Evolutionary conservation across 768 basidiomycete species (phyloP).

Genomic region (Leccinum uliginosum): DNA sequence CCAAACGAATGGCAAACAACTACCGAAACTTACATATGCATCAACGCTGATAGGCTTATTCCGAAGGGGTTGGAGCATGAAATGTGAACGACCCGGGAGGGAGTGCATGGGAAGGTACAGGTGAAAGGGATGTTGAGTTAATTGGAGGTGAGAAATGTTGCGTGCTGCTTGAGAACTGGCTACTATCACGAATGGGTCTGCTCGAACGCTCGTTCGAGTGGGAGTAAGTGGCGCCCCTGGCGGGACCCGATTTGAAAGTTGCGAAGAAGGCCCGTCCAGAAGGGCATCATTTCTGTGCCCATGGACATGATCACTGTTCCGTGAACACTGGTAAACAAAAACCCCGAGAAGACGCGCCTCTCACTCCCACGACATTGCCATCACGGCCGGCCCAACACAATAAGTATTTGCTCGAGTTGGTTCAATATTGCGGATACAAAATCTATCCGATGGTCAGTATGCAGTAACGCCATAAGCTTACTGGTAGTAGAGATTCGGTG

Average conservation of each 20-base stretch:
- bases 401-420: not conserved
- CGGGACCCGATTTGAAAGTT: not conserved
- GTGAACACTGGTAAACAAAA: not conserved
- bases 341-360: not conserved
- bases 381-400: not conserved
- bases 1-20: not conserved
- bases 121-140: not conserved
- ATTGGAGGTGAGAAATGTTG: conserved; percentile 12
- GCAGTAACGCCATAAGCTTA: not conserved
- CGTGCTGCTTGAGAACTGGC: conserved; percentile 11
- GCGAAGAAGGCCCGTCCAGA: not conserved
- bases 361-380: not conserved
- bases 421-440: not conserved
- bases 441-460: not conserved
- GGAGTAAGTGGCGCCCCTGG: not conserved
- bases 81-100: not conserved
- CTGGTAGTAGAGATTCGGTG: not conserved
- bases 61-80: not conserved
- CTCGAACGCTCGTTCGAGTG: not conserved
- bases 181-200: not conserved
- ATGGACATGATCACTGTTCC: not conserved
- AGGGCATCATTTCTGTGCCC: not conserved
- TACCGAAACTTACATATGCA: conserved; percentile 15
- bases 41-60: conserved; percentile 11
- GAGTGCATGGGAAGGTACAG: conserved; percentile 12